phyloP scores from a whole-genome alignment of 2,329 filamentous ascomycete genomes.

The Xylariaceae sp. region DNA sequence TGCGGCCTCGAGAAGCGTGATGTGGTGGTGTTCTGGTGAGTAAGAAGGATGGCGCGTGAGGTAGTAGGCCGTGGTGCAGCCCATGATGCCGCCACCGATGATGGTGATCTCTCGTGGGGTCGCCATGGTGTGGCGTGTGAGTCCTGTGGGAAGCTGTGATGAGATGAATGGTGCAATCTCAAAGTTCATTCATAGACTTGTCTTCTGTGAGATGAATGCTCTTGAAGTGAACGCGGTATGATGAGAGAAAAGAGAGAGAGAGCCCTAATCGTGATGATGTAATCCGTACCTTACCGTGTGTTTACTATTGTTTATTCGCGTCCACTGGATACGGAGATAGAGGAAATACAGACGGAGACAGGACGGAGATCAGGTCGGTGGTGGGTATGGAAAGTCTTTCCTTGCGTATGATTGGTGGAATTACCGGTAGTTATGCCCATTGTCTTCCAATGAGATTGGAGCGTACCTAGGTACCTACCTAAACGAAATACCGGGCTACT shows the following conservation, averaged over 20 bases:
- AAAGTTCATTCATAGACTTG: not conserved
- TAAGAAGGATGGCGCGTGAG: constrained; percentile 66
- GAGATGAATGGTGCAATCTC: not conserved
- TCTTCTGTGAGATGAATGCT: not conserved
- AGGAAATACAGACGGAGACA: too few species aligned
- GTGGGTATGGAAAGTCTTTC: too few species aligned
- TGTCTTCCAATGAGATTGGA: too few species aligned
- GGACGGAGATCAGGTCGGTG: too few species aligned
- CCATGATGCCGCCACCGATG: constrained; percentile 69
- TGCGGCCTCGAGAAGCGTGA: constrained; percentile 68
- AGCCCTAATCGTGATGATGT: not conserved
- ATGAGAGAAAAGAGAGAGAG: not conserved
- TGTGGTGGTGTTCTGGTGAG: constrained; percentile 56
- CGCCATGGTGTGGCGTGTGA: constrained; percentile 8
- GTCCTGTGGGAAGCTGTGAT: not conserved
- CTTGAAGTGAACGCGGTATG: not conserved
- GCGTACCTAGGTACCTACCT: too few species aligned
- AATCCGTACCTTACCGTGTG: not conserved
- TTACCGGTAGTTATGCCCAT: too few species aligned
- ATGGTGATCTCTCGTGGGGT: constrained; percentile 31
- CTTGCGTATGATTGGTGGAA: too few species aligned
- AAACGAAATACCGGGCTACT: too few species aligned
- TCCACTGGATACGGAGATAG: too few species aligned
- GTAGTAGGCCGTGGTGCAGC: constrained; percentile 68
- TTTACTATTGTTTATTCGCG: too few species aligned